Evolutionary conservation across 345 rosid genomes (phyloP).

Genomic region (Schrenkiella parvula): DNA sequence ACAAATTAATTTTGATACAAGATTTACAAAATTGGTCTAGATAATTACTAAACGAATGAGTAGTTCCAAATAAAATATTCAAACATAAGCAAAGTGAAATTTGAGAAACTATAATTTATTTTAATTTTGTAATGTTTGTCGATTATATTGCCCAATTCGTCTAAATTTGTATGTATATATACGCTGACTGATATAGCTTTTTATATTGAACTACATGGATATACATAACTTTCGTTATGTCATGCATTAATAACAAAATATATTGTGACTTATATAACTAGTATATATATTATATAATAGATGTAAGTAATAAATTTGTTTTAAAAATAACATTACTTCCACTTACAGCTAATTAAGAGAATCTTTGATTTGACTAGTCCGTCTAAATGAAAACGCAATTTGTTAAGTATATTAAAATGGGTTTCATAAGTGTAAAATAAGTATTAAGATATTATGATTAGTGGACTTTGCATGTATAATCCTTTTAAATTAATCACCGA

Average conservation of each 20-base stretch:
- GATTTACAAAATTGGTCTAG: neutral
- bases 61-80: neutral
- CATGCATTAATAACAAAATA: neutral
- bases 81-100: neutral
- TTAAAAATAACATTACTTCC: too few relatives aligned
- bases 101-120: neutral
- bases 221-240: neutral
- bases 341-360: constrained; percentile 16
- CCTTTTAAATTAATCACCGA: constrained; percentile 24
- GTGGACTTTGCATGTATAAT: constrained; percentile 26
- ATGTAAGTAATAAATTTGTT: neutral
- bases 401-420: constrained; percentile 1
- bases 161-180: neutral
- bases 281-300: neutral
- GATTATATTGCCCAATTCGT: neutral
- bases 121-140: neutral
- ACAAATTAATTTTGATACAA: neutral
- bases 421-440: constrained; percentile 12
- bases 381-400: neutral
- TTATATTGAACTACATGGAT: neutral
- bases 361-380: constrained; percentile 28
- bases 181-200: neutral
- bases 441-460: constrained; percentile 7
- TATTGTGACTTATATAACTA: constrained; percentile 3
- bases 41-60: neutral